Percentiles rank a stretch among this genome's conserved stretches.
Evolutionary conservation across 352 stramenopile species (phyloP).

Genomic region (Pythium aquatile): DNA sequence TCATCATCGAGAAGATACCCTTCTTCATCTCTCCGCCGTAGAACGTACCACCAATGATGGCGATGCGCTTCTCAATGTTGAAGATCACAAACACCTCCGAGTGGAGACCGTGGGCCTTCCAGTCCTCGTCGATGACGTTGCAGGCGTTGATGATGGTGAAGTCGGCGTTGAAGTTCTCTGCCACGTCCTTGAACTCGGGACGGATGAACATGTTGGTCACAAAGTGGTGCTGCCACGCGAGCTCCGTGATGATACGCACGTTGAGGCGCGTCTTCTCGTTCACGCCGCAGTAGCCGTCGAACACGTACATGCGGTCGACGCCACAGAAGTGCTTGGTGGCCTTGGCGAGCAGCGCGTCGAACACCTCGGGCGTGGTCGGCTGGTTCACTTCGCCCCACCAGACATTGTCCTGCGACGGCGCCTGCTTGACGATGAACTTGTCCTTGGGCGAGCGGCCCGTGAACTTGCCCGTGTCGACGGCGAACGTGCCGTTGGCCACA

Average conservation of each 20-base stretch:
- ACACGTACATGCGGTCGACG: slow-evolving; percentile 61
- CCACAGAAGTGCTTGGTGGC: slow-evolving; percentile 48
- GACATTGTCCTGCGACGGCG: slow-evolving; percentile 44
- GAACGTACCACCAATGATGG: slow-evolving; percentile 60
- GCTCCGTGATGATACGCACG: slow-evolving; percentile 55
- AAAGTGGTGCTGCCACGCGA: slow-evolving; percentile 68
- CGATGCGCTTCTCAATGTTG: slow-evolving; percentile 66
- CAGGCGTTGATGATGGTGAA: slow-evolving; percentile 73
- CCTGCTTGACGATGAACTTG: slow-evolving; percentile 65
- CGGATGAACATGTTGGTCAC: slow-evolving; percentile 76
- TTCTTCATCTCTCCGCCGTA: slow-evolving; percentile 77
- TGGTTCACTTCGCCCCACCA: slow-evolving; percentile 61
- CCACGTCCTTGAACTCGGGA: slow-evolving; percentile 52
- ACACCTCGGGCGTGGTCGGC: slow-evolving; percentile 50
- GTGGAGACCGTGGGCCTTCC: slow-evolving; percentile 48
- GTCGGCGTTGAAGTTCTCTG: slow-evolving; percentile 41
- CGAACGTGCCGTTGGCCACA: slow-evolving; percentile 59
- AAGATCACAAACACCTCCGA: slow-evolving; percentile 67
- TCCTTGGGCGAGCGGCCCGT: slow-evolving; percentile 58
- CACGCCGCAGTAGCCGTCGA: slow-evolving; percentile 59
- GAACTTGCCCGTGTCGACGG: slow-evolving; percentile 65
- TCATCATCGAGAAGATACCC: slow-evolving; percentile 74
- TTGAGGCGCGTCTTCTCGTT: slow-evolving; percentile 61
- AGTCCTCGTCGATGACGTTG: slow-evolving; percentile 59
- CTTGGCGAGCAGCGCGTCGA: slow-evolving; percentile 46